Conservation (phyloP, 2,329 filamentous ascomycete species). For the Penicillium brasilianum region DNA sequence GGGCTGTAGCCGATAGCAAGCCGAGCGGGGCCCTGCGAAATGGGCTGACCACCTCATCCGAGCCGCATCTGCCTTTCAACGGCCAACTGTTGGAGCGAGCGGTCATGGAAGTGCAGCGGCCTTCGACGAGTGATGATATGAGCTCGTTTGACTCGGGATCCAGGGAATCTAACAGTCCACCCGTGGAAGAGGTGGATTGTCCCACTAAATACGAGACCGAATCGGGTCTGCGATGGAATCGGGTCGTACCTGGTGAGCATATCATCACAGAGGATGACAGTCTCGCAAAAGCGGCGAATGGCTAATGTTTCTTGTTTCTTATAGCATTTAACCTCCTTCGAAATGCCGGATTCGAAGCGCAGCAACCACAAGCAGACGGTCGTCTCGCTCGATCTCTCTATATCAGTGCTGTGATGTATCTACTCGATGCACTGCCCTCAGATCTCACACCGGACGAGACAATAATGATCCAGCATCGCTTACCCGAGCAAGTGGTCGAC, state of each 20-base stretch:
- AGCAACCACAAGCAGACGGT: constrained; percentile 38
- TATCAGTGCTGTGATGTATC: constrained; percentile 45
- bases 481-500: constrained; percentile 33
- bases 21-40: constrained; percentile 11
- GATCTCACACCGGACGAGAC: constrained; percentile 40
- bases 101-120: constrained; percentile 17
- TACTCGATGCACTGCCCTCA: constrained; percentile 43
- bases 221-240: constrained; percentile 44
- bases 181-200: constrained; percentile 10
- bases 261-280: not conserved
- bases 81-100: constrained; percentile 2
- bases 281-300: constrained; percentile 5
- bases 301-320: not conserved
- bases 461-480: constrained; percentile 32
- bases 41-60: constrained; percentile 23
- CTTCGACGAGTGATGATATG: constrained; percentile 30
- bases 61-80: constrained; percentile 23
- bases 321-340: constrained; percentile 44
- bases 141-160: constrained; percentile 26
- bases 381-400: constrained; percentile 42
- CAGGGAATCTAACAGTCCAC: constrained; percentile 18
- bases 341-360: constrained; percentile 43
- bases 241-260: constrained; percentile 39
- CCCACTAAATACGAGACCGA: constrained; percentile 35
- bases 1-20: constrained; percentile 16